Base-by-base conservation (phyloP, 2,329 filamentous ascomycete species). In the Talaromyces pinophilus region DNA sequence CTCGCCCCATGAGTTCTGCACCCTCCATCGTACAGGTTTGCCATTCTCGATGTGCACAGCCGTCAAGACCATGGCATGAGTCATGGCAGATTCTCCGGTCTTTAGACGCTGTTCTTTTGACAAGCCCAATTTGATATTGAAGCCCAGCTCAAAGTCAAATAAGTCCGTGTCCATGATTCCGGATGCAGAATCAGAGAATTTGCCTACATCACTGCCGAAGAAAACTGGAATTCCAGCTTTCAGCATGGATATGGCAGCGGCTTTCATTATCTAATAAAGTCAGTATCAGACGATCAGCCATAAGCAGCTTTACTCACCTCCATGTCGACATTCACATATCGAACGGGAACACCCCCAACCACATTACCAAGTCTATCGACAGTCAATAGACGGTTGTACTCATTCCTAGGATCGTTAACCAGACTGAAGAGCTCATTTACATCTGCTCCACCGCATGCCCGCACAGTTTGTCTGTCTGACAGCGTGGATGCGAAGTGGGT, bases 41-140 rank as follows among this genome's bases (percentile, higher is more conserved):
- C 87, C 88, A 67, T 86, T 79, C 33, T 91, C 89, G 2, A 96
- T 77, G 74, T 97, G 92, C 55, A 96, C 93, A 0, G 87, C 93
- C 2, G 92, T 96, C 68, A 97, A 79, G 0, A 96, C 92, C 93
- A 96, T 96, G 4, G 93, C 93, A 73, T 96, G 93, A 0, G 92
- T 96, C 92, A 97, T 96, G 61, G 87, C 84, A 63, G 86, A 90
- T 79, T 96, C 92, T 11, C 91, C 88, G 0, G 89, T 89, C 72
- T 86, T 82, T 55, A 97, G 81, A 3, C 92, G 82, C 72, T 92
- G 86, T 0, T 90, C 90, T 79, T 96, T 96, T 72, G 82, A 87
- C 85, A 96, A 85, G 19, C 86, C 87, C 8, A 94, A 83, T 64
- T 83, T 84, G 68, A 92, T 84, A 72, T 93, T 92, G 79, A 96